These are phyloP conservation scores for Echium plantagineum DNA, from an alignment of 257 asterid genomes.

Conservation along the genomic window DNA sequence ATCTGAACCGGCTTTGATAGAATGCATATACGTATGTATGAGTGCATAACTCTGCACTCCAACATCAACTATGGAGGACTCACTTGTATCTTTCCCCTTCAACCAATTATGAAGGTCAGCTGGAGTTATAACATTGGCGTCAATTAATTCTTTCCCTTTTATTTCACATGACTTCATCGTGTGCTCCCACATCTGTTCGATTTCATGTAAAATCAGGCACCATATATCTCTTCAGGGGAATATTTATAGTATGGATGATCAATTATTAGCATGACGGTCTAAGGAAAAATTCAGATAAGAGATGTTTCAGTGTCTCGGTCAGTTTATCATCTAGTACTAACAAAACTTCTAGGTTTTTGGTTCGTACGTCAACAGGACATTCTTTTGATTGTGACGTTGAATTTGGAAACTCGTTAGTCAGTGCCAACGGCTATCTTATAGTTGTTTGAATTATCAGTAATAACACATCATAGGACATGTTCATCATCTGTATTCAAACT, in stretches of 20 bases:
- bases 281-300: no score
- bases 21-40: slow-evolving; percentile 41
- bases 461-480: no score
- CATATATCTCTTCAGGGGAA: background rate
- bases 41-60: slow-evolving; percentile 75
- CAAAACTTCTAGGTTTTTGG: no score
- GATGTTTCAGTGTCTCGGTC: no score
- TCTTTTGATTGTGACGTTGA: no score
- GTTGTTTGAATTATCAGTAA: no score
- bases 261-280: no score
- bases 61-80: slow-evolving; percentile 34
- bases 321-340: no score
- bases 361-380: no score
- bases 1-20: slow-evolving; percentile 54
- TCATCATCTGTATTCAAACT: no score
- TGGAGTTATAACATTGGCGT: slow-evolving; percentile 34
- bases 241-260: background rate
- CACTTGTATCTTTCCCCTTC: slow-evolving; percentile 46
- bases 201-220: slow-evolving; percentile 1
- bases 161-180: slow-evolving; percentile 53
- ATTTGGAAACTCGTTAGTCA: no score
- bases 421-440: no score
- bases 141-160: slow-evolving; percentile 55
- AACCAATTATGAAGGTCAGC: slow-evolving; percentile 70
- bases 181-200: slow-evolving; percentile 68